A percentile compares a stretch with the other conserved stretches of the same genome.
Conservation (phyloP, 2,329 filamentous ascomycete species). For the Cryphonectria parasitica region DNA sequence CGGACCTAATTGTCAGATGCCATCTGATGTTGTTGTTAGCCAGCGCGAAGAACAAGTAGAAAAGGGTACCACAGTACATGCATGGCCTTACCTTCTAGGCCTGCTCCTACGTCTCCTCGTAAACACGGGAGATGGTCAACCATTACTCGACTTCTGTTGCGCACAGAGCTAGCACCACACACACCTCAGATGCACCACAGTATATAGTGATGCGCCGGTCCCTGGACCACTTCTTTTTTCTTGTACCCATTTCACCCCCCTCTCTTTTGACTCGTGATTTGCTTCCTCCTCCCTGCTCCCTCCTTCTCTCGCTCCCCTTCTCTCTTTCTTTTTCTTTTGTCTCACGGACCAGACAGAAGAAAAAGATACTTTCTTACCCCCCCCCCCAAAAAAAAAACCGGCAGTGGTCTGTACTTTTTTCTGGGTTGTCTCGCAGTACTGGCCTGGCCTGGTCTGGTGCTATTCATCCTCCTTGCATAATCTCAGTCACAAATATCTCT, state of each 20-base stretch:
- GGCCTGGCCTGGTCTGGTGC: not conserved
- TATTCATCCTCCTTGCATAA: not conserved
- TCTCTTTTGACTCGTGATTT: not conserved
- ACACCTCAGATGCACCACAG: not conserved
- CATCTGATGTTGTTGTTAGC: constrained; percentile 1
- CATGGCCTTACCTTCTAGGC: not conserved
- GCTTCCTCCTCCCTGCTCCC: not conserved
- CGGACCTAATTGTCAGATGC: constrained; percentile 4
- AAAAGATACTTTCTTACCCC: not conserved
- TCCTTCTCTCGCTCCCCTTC: not conserved
- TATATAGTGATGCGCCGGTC: constrained; percentile 8
- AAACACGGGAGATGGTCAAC: not conserved
- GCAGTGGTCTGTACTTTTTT: not conserved
- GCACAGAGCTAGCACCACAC: not conserved
- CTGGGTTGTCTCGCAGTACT: not conserved
- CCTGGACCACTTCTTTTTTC: not conserved
- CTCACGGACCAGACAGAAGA: not conserved
- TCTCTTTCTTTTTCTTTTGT: not conserved
- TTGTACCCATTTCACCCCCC: not conserved
- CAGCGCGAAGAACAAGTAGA: not conserved
- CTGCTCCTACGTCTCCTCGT: not conserved
- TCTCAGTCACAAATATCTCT: not conserved
- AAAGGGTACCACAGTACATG: not conserved
- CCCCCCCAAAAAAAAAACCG: not conserved
- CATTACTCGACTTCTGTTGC: not conserved